A percentile compares a stretch with the other conserved stretches of the same genome.
These are phyloP conservation scores for Ceratobasidium papillatum DNA, from an alignment of 1,284 basidiomycete species.

Conservation along the genomic window DNA sequence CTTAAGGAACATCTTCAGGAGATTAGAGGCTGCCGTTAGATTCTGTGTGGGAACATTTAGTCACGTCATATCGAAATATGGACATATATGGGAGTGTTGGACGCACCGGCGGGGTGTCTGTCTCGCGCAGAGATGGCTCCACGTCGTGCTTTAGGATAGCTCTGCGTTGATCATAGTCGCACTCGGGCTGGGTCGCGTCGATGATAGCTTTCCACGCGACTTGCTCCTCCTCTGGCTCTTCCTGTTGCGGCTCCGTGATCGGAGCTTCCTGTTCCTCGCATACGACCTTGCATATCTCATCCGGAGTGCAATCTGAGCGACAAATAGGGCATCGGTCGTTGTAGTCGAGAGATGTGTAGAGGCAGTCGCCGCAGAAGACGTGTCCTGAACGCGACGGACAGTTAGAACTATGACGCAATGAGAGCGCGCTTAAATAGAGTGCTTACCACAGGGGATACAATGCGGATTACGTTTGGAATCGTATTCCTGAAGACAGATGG, in stretches of 20 bases:
- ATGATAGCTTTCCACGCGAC: constrained; percentile 14
- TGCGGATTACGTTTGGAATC: neutral
- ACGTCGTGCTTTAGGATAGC: neutral
- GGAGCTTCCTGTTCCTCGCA: constrained; percentile 15
- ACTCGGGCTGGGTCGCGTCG: constrained; percentile 1
- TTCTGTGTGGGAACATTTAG: neutral
- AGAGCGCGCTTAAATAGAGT: neutral
- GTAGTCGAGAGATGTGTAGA: neutral
- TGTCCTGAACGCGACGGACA: neutral
- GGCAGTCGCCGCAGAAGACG: constrained; percentile 23
- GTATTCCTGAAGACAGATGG: constrained; percentile 20
- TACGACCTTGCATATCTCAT: constrained; percentile 1
- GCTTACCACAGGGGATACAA: constrained; percentile 25
- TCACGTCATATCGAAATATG: neutral
- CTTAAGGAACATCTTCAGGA: constrained; percentile 10
- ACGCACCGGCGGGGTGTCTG: constrained; percentile 2
- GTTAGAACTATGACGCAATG: neutral
- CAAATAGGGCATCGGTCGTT: constrained; percentile 13
- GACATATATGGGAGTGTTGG: neutral
- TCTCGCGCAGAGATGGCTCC: neutral
- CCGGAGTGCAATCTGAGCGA: neutral
- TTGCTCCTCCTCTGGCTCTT: constrained; percentile 1
- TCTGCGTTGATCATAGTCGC: constrained; percentile 14
- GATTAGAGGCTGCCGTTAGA: neutral
- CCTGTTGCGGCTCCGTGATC: neutral